These are phyloP conservation scores for Aegilops umbellulata DNA, from an alignment of 176 grass and related monocot species.

Conservation along the genomic window DNA sequence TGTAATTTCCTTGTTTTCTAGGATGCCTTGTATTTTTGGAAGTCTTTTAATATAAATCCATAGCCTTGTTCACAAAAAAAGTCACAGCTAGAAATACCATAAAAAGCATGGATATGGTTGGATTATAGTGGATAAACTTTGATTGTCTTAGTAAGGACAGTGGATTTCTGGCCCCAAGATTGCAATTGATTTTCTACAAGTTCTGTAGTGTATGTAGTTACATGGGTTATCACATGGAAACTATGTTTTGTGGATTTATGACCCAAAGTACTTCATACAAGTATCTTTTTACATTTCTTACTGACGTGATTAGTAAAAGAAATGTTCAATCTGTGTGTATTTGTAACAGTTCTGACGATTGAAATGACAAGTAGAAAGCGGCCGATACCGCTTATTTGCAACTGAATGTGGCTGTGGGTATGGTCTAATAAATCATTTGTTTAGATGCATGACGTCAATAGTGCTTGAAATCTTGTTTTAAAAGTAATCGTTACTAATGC, in stretches of 20 bases:
- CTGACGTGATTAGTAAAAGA: neutral
- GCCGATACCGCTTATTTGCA: neutral
- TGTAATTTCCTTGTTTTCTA: too few relatives aligned
- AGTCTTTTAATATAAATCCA: too few relatives aligned
- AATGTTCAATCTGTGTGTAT: neutral
- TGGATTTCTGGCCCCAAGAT: neutral
- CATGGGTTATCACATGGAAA: neutral
- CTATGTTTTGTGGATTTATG: neutral
- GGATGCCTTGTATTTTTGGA: too few relatives aligned
- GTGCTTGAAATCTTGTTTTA: neutral
- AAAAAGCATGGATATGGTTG: neutral
- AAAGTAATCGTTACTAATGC: slow-evolving; percentile 1
- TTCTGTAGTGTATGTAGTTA: neutral
- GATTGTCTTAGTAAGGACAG: neutral
- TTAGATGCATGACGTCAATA: neutral
- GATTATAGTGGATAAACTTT: neutral
- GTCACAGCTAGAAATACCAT: neutral
- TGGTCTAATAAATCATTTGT: neutral
- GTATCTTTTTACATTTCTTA: neutral
- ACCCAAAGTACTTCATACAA: neutral
- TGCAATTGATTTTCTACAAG: neutral
- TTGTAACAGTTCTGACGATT: neutral
- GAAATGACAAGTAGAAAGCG: neutral
- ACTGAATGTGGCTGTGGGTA: neutral
- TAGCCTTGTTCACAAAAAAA: too few relatives aligned